phyloP scores from a whole-genome alignment of 108 stramenopile species.

The Pelagomonas calceolata region DNA sequence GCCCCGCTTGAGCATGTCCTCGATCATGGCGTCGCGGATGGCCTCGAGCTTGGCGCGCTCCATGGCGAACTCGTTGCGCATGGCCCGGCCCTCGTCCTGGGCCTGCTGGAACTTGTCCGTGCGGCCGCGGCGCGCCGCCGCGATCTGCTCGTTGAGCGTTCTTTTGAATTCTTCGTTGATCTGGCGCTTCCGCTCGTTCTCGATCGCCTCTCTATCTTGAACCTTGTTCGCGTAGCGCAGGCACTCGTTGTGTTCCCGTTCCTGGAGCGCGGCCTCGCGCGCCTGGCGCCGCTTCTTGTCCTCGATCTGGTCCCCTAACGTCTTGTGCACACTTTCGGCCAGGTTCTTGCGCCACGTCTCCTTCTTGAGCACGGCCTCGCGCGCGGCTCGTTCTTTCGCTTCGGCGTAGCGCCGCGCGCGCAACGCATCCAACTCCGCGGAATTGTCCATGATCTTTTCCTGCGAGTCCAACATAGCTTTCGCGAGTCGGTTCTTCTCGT shows the following conservation, averaged over 20 bases:
- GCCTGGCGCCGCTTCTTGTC: constrained; percentile 30
- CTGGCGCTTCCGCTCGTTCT: constrained; percentile 20
- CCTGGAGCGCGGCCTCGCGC: constrained; percentile 29
- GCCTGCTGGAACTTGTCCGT: constrained; percentile 32
- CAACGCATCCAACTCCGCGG: constrained; percentile 65
- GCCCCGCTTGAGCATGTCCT: constrained; percentile 40
- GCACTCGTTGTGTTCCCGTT: constrained; percentile 40
- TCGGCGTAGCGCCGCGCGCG: constrained; percentile 60
- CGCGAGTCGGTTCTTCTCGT: constrained; percentile 51
- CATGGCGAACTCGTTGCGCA: constrained; percentile 32
- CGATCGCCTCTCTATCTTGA: constrained; percentile 42
- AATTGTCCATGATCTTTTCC: constrained; percentile 54
- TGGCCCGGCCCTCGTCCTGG: constrained; percentile 35
- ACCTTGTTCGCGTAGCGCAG: constrained; percentile 31
- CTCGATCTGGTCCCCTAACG: constrained; percentile 42
- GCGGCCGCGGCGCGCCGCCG: too few species aligned
- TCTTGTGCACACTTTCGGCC: constrained; percentile 23
- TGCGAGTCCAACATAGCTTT: constrained; percentile 56
- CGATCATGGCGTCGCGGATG: constrained; percentile 43
- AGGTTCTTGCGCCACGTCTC: constrained; percentile 40
- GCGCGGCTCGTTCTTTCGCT: constrained; percentile 46
- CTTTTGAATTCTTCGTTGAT: too few species aligned
- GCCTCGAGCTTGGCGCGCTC: constrained; percentile 44
- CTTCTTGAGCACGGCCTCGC: too few species aligned
- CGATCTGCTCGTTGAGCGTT: constrained; percentile 53